Conservation (phyloP, 495 filamentous ascomycete species). For the Penicillium pulvis region DNA sequence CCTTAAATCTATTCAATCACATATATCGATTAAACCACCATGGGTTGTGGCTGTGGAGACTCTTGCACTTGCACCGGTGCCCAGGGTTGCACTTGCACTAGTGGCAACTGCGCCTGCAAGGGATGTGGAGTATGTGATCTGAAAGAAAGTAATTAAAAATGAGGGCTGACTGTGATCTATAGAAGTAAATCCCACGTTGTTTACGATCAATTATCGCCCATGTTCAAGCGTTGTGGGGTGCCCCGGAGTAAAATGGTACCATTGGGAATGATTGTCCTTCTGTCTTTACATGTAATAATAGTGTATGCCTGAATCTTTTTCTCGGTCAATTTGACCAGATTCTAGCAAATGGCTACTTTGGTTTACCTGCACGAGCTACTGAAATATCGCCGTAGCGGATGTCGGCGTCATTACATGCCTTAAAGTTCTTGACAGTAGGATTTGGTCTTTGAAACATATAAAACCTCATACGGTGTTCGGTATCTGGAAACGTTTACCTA, state of each 20-base stretch:
- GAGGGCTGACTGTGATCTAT: not conserved
- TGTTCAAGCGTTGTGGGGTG: too few relatives aligned
- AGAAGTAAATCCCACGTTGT: not conserved
- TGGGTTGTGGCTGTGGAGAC: conserved; percentile 46
- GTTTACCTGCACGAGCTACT: too few relatives aligned
- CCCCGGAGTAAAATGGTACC: not conserved
- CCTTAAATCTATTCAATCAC: not conserved
- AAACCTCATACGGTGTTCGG: too few relatives aligned
- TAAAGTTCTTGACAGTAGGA: too few relatives aligned
- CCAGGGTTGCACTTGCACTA: conserved; percentile 39
- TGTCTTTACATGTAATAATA: not conserved
- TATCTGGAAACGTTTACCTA: too few relatives aligned
- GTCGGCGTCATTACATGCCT: too few relatives aligned
- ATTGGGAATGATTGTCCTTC: not conserved
- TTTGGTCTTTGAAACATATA: too few relatives aligned
- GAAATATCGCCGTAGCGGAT: too few relatives aligned
- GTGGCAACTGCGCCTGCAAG: conserved; percentile 44
- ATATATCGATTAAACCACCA: conserved; percentile 13
- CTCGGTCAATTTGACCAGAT: not conserved
- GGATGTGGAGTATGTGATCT: conserved; percentile 48
- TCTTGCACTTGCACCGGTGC: conserved; percentile 41
- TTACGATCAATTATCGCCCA: not conserved
- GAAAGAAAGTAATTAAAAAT: not conserved
- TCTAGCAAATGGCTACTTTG: too few relatives aligned
- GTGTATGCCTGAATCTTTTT: not conserved